Evolutionary conservation across 768 basidiomycete species (phyloP), one percentile per base, ranked within the genome.

Genomic region (Leccinum imitatum): DNA sequence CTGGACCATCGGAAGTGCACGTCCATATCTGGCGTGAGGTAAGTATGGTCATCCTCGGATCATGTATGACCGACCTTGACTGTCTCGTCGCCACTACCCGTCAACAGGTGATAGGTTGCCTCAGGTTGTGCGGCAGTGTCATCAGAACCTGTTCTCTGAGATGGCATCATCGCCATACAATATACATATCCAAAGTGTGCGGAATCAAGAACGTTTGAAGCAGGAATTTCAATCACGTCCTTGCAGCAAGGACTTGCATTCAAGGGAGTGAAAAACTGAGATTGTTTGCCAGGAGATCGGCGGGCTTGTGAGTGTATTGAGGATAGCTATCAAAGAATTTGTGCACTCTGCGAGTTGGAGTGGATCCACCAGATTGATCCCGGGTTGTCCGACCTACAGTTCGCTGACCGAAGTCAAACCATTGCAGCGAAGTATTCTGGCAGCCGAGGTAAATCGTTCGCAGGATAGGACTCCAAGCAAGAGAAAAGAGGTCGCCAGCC

Each of bases 121-220:
- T 71, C 69, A 1, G 68, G 68, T 51, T 62, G 62, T 7, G 66
- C 57, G 25, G 57, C 37, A 7, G n/a, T 44, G 25, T 76, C 73
- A 50, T 75, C 68, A 2, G 74, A 76, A 15, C 76, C 79, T 57
- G 76, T 75, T 50, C 72, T 70, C n/a, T 70, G 73, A 15, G 74
- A 76, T 21, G 78, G 77, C 11, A 81, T 65, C 15, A 85, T 72
- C 14, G 79, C 75, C 85, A 94, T 87, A 66, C 90, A 93, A 70
- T 96, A 95, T 13, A 98, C 82, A 69, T 98, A 98, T 9, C 96
- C 96, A 70, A 87, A 95, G 73, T 98, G 96, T 3, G 95, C 96
- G 1, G 92, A 91, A 65, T 91, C 87, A 27, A 94, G 79, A 31
- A 94, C 87, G 64, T 93, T 91, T 57, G 76, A 77, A 13, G 83